Base-by-base conservation (phyloP, 176 grass and related monocot genomes). In the Carex parvula region DNA sequence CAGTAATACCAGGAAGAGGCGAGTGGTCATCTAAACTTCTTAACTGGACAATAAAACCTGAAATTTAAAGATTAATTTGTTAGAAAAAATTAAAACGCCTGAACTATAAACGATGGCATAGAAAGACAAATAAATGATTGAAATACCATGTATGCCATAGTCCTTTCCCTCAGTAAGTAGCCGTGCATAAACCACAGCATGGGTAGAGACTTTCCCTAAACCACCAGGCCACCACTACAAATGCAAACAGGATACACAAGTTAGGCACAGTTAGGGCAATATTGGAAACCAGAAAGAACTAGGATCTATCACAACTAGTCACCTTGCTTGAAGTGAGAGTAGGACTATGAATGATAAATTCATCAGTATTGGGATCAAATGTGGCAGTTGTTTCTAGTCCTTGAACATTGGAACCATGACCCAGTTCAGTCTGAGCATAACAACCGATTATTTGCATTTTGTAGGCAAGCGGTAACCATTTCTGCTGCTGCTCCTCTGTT, bases 201-300 rank as follows among this genome's bases (percentile, higher is more conserved):
- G 96, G 41, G 96, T 99, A 82, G 96, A 99, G 67, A 81, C 85
- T 89, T 99, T 99, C 26, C 96, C 96, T 86, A 99, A 84, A 72
- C 96, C 96, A 88, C 96, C 93, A 87, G 96, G 96, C 96, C 96
- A 99, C 93, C 96, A 99, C 96, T 99, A 87, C 53, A 83, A 68
- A 91, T 20, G 41, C 30, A 29, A 79, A 10, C 16, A 84, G 57
- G 60, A 80, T 60, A 80, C 72, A 85, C 9, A 1, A 87, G 58
- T 74, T 53, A 14, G 9, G 44, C 42, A 58, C 37, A 55, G 42
- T 18, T 75, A 60, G 78, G 21, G 53, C 56, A 87, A 41, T 52
- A 77, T 73, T 63, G 33, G 39, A 71, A 65, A 54, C 12, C 4
- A 2, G 26, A 42, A 71, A 48, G 2, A 81, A 26, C 42, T 61